phyloP scores from a whole-genome alignment of 1,284 basidiomycete genomes.

The Sparassis latifolia region DNA sequence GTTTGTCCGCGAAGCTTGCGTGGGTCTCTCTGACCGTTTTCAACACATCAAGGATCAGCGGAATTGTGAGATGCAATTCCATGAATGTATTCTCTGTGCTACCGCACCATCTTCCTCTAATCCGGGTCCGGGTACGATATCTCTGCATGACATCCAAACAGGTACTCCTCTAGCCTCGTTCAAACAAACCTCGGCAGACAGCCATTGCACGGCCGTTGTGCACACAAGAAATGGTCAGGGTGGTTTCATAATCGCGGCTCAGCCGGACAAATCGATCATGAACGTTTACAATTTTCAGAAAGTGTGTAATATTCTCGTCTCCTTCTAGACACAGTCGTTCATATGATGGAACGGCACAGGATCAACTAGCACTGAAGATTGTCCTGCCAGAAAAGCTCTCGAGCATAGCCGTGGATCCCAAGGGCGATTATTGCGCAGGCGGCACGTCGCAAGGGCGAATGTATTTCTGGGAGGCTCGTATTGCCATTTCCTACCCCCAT shows the following conservation, averaged over 20 bases:
- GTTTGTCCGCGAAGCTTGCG: too few species aligned
- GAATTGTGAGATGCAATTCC: conserved; percentile 43
- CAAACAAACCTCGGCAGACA: conserved; percentile 61
- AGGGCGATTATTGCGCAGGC: conserved; percentile 76
- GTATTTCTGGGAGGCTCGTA: conserved; percentile 89
- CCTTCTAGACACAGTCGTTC: too few species aligned
- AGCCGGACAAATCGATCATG: conserved; percentile 74
- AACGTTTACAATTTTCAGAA: conserved; percentile 84
- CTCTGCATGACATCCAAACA: conserved; percentile 69
- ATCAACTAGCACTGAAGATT: conserved; percentile 82
- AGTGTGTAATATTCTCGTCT: conserved; percentile 29
- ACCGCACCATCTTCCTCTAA: conserved; percentile 41
- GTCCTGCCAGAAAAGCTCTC: conserved; percentile 86
- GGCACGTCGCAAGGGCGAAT: conserved; percentile 86
- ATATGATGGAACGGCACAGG: conserved; percentile 38
- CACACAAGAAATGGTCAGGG: conserved; percentile 62
- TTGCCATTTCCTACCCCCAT: conserved; percentile 1
- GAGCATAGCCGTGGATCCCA: conserved; percentile 70
- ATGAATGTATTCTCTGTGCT: conserved; percentile 62
- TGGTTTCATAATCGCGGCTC: conserved; percentile 70
- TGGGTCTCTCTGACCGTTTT: too few species aligned
- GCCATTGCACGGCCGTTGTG: conserved; percentile 55
- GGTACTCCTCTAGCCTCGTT: conserved; percentile 64
- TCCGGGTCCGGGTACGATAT: conserved; percentile 52
- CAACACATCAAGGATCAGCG: neutral